Evolutionary conservation across 1,284 basidiomycete species (phyloP), one percentile per base, ranked within the genome.

Genomic region (Pulveroboletus sp.): DNA sequence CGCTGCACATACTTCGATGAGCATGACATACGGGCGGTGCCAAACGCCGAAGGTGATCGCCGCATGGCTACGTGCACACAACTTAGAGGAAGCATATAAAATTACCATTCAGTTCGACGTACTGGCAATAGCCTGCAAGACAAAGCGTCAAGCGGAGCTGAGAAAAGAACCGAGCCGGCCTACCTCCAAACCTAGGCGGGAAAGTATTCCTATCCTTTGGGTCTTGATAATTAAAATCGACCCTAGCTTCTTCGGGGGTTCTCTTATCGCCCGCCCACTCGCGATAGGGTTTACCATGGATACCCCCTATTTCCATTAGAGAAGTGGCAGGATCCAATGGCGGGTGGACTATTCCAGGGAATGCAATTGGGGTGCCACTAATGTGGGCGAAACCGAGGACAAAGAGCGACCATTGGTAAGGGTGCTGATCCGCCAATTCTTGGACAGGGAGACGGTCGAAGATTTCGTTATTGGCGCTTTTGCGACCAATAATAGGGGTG

Each of bases 11-110:
- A 70, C 66, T 46, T 67, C 66, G n/a, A 70, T 36, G n/a, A 70
- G 60, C 65, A 67, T 57, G 5, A 70, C 26, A 42, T 67, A 70
- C 22, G 68, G 66, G 12, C 68, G 68, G 31, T 67, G 66, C 68
- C 68, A 67, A 43, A 66, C 47, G 28, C 64, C 55, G 33, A 67
- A 67, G 24, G 66, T 56, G 39, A 70, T 33, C 7, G 56, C 53
- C 14, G 56, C 52, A 43, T 67, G 65, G 42, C 65, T 67, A 36
- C 17, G 58, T 28, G 52, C 39, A 36, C 10, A 3, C 4, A 5
- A 9, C 40, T 43, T 11, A 54, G 43, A 25, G 35, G 18, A 8
- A 8, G 20, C 8, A 10, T 25, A 24, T 6, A 2, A 22, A 18
- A 17, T 26, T 3, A 43, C 9, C 5, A 4, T 33, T 25, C 22